Conservation (phyloP, 495 filamentous ascomycete genomes). For the Symbiotaphrina buchneri region DNA sequence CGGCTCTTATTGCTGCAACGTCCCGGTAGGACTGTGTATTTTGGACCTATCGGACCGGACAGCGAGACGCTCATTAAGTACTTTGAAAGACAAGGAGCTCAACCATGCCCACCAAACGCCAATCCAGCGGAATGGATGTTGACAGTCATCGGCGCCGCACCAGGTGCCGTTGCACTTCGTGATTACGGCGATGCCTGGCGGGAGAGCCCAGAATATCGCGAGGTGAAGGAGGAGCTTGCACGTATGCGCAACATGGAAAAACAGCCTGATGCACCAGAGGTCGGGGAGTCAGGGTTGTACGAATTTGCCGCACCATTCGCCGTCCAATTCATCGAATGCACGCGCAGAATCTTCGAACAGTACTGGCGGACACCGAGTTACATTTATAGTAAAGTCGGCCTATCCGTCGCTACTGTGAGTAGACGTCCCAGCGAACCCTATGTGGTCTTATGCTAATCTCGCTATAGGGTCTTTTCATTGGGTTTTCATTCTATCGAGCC, state of each 20-base stretch:
- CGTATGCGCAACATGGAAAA: neutral
- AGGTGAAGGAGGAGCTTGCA: neutral
- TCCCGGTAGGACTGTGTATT: conserved; percentile 52
- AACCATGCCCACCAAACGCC: neutral
- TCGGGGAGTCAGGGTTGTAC: neutral
- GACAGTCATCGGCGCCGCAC: conserved; percentile 2
- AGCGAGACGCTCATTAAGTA: conserved; percentile 24
- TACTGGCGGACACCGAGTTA: conserved; percentile 40
- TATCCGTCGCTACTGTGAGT: neutral
- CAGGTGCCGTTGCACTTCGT: neutral
- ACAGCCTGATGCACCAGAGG: neutral
- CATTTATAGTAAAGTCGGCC: conserved; percentile 6
- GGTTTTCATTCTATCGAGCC: conserved; percentile 4
- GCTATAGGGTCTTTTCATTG: conserved; percentile 1
- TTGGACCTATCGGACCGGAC: conserved; percentile 31
- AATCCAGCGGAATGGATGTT: conserved; percentile 6
- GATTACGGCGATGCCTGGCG: neutral
- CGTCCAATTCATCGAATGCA: neutral
- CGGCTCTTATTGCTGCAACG: conserved; percentile 40
- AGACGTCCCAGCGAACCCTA: neutral
- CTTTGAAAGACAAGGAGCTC: conserved; percentile 3
- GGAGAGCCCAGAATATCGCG: neutral
- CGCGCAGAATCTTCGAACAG: neutral
- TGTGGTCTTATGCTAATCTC: conserved; percentile 1
- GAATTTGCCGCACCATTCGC: neutral